Percentiles rank a stretch among this genome's conserved stretches.
Evolutionary conservation across 2,329 filamentous ascomycete genomes (phyloP).

Genomic region (Monosporascus ibericus): DNA sequence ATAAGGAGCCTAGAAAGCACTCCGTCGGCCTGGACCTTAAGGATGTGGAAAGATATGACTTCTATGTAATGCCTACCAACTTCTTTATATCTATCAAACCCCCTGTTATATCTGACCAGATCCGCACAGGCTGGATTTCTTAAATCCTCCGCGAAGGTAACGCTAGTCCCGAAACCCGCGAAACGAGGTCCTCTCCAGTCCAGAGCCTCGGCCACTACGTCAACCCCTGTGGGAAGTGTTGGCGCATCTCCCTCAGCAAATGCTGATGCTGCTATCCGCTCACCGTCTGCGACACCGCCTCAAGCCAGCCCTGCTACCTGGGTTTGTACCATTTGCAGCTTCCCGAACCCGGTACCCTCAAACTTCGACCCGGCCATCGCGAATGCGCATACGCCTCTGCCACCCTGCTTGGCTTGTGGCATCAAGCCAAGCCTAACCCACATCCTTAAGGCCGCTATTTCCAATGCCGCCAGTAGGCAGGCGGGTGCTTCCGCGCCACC

Average conservation of each 20-base stretch:
- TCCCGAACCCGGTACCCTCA: slow-evolving; percentile 85
- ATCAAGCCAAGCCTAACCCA: slow-evolving; percentile 83
- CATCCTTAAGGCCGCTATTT: slow-evolving; percentile 80
- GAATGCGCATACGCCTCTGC: slow-evolving; percentile 70
- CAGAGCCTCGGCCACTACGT: slow-evolving; percentile 41
- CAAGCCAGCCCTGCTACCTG: slow-evolving; percentile 66
- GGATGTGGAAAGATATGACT: slow-evolving; percentile 84
- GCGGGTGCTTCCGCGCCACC: slow-evolving; percentile 9
- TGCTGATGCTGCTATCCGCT: slow-evolving; percentile 30
- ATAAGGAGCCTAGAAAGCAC: slow-evolving; percentile 74
- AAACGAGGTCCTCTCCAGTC: slow-evolving; percentile 59
- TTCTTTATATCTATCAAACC: neutral
- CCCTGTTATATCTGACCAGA: slow-evolving; percentile 13
- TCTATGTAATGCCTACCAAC: slow-evolving; percentile 56
- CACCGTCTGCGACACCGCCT: slow-evolving; percentile 38
- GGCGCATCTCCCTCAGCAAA: slow-evolving; percentile 27
- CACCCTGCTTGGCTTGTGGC: slow-evolving; percentile 86
- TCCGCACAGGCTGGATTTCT: slow-evolving; percentile 70
- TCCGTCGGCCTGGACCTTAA: slow-evolving; percentile 84
- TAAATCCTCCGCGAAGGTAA: slow-evolving; percentile 92
- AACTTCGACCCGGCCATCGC: slow-evolving; percentile 87
- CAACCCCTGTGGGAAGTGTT: slow-evolving; percentile 39
- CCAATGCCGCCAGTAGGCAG: slow-evolving; percentile 54
- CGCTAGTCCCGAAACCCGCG: slow-evolving; percentile 72
- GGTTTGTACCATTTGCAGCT: slow-evolving; percentile 94